Percentiles rank a stretch among this genome's conserved stretches.
Evolutionary conservation across 306 rosid genomes (phyloP).

Genomic region (Rosa multiflora): DNA sequence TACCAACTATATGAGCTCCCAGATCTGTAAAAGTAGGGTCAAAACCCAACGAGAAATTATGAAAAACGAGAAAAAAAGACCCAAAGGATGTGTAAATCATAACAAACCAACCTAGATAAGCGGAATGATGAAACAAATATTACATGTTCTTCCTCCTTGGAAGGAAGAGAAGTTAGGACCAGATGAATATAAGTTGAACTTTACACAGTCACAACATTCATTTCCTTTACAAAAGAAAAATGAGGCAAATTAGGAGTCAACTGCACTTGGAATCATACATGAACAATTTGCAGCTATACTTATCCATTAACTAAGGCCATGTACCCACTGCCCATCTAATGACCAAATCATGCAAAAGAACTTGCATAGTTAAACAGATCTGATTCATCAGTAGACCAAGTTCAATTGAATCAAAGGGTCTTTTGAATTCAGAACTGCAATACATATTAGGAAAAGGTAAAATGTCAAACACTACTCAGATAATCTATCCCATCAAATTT

Average conservation of each 20-base stretch:
- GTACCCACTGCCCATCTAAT: not conserved
- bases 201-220: not conserved
- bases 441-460: not conserved
- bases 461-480: not conserved
- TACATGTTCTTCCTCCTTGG: not conserved
- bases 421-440: not conserved
- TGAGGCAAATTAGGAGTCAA: not conserved
- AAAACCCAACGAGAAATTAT: constrained; percentile 11
- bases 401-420: not conserved
- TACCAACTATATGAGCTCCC: constrained; percentile 13
- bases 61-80: constrained; percentile 2
- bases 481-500: not conserved
- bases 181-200: not conserved
- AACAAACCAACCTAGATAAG: not conserved
- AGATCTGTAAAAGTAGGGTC: constrained; percentile 12
- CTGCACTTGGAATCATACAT: not conserved
- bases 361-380: not conserved
- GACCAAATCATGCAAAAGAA: not conserved
- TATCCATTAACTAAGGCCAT: not conserved
- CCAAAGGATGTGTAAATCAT: not conserved
- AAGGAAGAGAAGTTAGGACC: not conserved
- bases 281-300: not conserved
- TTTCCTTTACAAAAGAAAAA: not conserved
- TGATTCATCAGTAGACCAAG: not conserved
- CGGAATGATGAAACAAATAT: not conserved